phyloP scores from a whole-genome alignment of 805 yeast species.

The Starmerella riodocensis region DNA sequence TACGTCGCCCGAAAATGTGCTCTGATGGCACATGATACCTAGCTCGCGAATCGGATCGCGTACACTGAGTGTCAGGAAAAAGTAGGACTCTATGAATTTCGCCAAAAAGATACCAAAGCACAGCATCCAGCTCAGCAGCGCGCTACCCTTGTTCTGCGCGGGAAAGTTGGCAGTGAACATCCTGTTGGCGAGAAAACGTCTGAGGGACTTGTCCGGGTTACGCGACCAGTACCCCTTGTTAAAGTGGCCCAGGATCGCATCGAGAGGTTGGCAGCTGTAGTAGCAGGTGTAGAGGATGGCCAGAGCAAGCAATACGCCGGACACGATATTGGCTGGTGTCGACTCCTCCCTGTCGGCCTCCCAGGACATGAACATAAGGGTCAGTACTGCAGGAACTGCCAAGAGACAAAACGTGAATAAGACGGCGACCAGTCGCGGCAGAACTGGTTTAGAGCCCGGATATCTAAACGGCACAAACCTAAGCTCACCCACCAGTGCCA shows the following conservation, averaged over 20 bases:
- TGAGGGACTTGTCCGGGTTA: conserved; percentile 10
- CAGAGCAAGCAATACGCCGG: conserved; percentile 44
- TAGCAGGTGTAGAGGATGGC: conserved; percentile 43
- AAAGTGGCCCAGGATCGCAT: conserved; percentile 36
- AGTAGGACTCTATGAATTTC: conserved; percentile 65
- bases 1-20: conserved; percentile 49
- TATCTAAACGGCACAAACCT: conserved; percentile 56
- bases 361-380: conserved; percentile 17
- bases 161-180: conserved; percentile 51
- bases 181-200: conserved; percentile 37
- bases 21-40: conserved; percentile 38
- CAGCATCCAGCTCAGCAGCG: conserved; percentile 50
- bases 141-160: conserved; percentile 39
- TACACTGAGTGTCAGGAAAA: conserved; percentile 58
- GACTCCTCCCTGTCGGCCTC: conserved; percentile 1
- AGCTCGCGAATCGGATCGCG: conserved; percentile 63
- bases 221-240: not conserved
- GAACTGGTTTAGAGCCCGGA: conserved; percentile 56
- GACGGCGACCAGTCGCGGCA: conserved; percentile 34
- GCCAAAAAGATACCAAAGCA: conserved; percentile 58
- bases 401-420: conserved; percentile 33
- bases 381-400: conserved; percentile 15
- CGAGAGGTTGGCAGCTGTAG: conserved; percentile 50
- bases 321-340: conserved; percentile 26
- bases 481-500: conserved; percentile 45